These are phyloP conservation scores for Dichotomopilus funicola DNA, from an alignment of 2,329 filamentous ascomycete genomes.

Conservation along the genomic window DNA sequence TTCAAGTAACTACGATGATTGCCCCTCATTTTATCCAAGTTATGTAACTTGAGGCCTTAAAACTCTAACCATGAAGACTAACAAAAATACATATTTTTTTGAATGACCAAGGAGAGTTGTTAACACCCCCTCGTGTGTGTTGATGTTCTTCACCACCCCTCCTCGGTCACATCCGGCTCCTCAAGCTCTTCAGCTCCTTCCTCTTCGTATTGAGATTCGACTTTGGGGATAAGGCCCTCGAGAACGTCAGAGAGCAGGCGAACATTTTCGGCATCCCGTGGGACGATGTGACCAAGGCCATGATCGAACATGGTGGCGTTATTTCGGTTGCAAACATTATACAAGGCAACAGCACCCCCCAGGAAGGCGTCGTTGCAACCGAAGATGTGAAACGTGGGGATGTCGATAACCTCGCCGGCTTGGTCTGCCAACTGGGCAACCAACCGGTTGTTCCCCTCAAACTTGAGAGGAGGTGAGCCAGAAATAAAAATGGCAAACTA, in stretches of 20 bases:
- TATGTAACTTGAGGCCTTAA: too few relatives aligned
- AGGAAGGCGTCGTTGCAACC: slow-evolving; percentile 42
- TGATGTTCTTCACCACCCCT: too few relatives aligned
- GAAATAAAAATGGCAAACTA: slow-evolving; percentile 43
- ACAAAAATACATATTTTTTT: too few relatives aligned
- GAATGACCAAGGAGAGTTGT: too few relatives aligned
- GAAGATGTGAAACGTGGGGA: slow-evolving; percentile 34
- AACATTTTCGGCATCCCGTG: slow-evolving; percentile 29
- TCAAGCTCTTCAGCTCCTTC: too few relatives aligned
- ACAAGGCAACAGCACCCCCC: slow-evolving; percentile 40
- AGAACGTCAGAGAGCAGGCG: slow-evolving; percentile 24
- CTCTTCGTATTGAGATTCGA: neutral
- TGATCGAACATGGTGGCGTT: slow-evolving; percentile 42
- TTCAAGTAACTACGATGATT: too few relatives aligned
- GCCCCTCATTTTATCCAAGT: too few relatives aligned
- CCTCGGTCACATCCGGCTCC: too few relatives aligned
- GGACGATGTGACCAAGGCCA: slow-evolving; percentile 45
- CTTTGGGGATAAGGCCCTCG: slow-evolving; percentile 9
- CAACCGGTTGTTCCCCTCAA: slow-evolving; percentile 24
- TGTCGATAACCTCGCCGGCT: slow-evolving; percentile 27
- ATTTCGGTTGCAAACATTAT: slow-evolving; percentile 43
- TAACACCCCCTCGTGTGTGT: too few relatives aligned
- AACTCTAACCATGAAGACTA: too few relatives aligned
- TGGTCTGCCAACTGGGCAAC: slow-evolving; percentile 27
- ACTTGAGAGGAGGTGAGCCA: slow-evolving; percentile 31